These are phyloP conservation scores for Desmodesmus armatus DNA, from an alignment of 139 green algal species.

Conservation along the genomic window DNA sequence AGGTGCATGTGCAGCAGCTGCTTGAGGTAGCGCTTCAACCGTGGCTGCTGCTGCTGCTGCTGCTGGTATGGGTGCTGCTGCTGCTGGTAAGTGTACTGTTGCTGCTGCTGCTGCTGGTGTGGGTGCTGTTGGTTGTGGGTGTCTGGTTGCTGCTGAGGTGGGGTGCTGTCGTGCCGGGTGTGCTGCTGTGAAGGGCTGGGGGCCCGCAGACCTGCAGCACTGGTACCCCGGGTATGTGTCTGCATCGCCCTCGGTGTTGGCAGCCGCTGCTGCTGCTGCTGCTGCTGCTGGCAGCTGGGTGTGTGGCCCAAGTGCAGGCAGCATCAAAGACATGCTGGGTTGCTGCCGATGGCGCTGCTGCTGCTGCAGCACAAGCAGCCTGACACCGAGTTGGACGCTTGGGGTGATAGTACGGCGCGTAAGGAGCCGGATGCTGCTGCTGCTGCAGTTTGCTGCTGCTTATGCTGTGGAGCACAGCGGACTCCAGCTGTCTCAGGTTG, in stretches of 20 bases:
- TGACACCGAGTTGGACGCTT: no score
- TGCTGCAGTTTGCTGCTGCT: no score
- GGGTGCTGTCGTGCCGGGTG: not conserved
- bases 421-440: no score
- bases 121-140: not conserved
- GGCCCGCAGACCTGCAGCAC: not conserved
- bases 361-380: not conserved
- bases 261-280: not conserved
- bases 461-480: no score
- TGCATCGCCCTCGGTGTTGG: not conserved
- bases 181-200: not conserved
- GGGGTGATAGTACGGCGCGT: no score
- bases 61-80: not conserved
- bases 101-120: not conserved
- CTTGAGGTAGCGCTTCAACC: not conserved
- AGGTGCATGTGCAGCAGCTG: conserved; percentile 6
- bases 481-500: no score
- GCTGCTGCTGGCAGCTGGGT: not conserved
- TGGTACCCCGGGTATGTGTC: no score
- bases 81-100: not conserved
- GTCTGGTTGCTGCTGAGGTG: not conserved
- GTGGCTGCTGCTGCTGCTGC: not conserved
- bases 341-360: not conserved
- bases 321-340: not conserved
- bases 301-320: not conserved